Base-by-base conservation (phyloP, 2,329 filamentous ascomycete genomes). In the Trichothecium roseum region DNA sequence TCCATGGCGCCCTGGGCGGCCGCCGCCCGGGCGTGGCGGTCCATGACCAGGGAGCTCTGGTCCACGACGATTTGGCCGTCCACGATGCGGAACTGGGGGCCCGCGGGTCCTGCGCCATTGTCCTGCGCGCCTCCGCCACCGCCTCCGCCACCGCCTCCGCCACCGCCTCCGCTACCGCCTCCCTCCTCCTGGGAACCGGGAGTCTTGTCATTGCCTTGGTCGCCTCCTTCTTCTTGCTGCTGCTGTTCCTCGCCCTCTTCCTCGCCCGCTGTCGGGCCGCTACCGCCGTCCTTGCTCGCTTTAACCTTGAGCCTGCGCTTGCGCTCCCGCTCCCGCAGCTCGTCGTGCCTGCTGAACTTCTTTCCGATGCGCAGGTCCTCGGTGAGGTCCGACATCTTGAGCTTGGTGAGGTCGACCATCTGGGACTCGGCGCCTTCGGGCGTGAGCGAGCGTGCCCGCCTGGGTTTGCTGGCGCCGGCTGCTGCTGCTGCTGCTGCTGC, bases 1-100 rank as follows among this genome's bases (percentile, higher is more conserved):
- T 81, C 73, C 48, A 72, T 64, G 26, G 70, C 68, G 27, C 69
- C 64, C 5, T 58, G 60, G 13, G 57, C 67, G 17, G 68, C 66
- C 5, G 66, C 67, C 4, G 73, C 78, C 30, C 71, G 65, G 20
- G 77, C 77, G 50, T 84, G 78, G 4, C 79, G 69, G 53, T 88
- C 77, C 42, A 87, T 71, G 28, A 73, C 65, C 13, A 82, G 66
- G 2, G 81, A 81, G 33, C 65, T 68, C 45, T 83, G 74, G 50
- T 86, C 78, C 30, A 84, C 59, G 10, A 85, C 72, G 47, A 89
- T 80, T 46, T 81, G 68, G 7, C 84, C 84, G 54, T 86, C 74
- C 34, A 84, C 72, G 32, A 84, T 66, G 39, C 74, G 71, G 53
- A 80, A 73, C 39, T 69, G 66, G 4, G 68, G 71, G 0, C 72